These are phyloP conservation scores for Triadica sebifera DNA, from an alignment of 345 rosid genomes.

Conservation along the genomic window DNA sequence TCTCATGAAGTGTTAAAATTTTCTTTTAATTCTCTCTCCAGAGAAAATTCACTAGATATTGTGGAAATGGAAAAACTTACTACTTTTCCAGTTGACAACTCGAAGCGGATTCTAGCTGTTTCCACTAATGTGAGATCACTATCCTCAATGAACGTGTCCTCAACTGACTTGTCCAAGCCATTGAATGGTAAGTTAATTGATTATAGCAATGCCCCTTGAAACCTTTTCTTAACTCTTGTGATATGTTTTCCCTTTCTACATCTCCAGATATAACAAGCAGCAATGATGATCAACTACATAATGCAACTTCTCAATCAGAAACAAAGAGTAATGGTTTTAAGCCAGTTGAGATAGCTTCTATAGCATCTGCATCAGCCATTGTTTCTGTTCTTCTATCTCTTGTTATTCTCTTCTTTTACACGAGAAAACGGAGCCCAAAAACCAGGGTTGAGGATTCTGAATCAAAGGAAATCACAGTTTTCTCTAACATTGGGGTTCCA, in stretches of 20 bases:
- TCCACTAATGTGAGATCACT: slow-evolving; percentile 6
- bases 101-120: slow-evolving; percentile 13
- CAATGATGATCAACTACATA: neutral
- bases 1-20: slow-evolving; percentile 12
- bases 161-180: slow-evolving; percentile 4
- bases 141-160: slow-evolving; percentile 17
- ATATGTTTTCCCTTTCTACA: neutral
- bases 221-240: neutral
- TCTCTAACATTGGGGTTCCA: slow-evolving; percentile 36
- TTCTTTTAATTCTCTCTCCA: slow-evolving; percentile 7
- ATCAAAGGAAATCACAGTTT: slow-evolving; percentile 29
- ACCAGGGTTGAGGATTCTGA: slow-evolving; percentile 24
- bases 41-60: slow-evolving; percentile 9
- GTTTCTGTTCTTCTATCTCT: slow-evolving; percentile 27
- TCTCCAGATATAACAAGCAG: neutral
- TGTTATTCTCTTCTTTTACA: slow-evolving; percentile 26
- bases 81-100: slow-evolving; percentile 21
- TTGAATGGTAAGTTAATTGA: slow-evolving; percentile 16
- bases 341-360: slow-evolving; percentile 36
- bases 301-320: slow-evolving; percentile 5
- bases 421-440: slow-evolving; percentile 20
- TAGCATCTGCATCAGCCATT: slow-evolving; percentile 33
- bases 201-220: slow-evolving; percentile 11
- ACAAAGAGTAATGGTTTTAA: slow-evolving; percentile 6
- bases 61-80: slow-evolving; percentile 14